Base-by-base conservation (phyloP, 2,329 filamentous ascomycete species). In the Lachnellula arida region DNA sequence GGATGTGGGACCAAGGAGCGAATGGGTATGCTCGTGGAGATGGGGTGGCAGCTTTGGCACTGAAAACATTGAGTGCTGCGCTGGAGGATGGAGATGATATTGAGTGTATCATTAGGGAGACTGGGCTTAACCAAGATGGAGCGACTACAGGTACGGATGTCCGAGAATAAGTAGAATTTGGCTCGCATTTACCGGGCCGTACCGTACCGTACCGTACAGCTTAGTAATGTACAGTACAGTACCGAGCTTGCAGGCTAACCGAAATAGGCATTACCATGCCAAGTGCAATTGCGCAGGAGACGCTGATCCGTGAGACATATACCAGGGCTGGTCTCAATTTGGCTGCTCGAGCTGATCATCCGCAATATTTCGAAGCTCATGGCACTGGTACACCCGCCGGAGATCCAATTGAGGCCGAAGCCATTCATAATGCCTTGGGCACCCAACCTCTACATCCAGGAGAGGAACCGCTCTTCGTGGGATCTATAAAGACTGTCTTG, bases 31-130 rank as follows among this genome's bases (percentile, higher is more conserved):
- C 50, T 4, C 50, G 59, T 4, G 59, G 59, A 2, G 85, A 88
- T 61, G 85, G 83, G 0, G 73, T 81, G 23, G 81, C 76, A 0
- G 74, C 81, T 11, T 68, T 87, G 1, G 63, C 86, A 3, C 65
- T 88, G 46, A 87, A 87, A 61, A 86, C 5, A 70, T 72, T 17
- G 78, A 82, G n/a, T 12, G 40, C 46, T 17, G 46, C 48, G 4
- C 34, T 55, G 1, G n/a, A 15, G 8, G 35, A 49, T 60, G 80
- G 80, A 17, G 82, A 87, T 63, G 76, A 76, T 0, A 80, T 84
- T 54, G 74, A 78, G 5, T 77, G 75, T 8, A 73, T 84, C 25
- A 78, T 85, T 53, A 74, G 79, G 6, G 49, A 49, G 6, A 54
- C 40, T 28, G 53, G 37, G 9, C 2, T n/a, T 8, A 51, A 51